Evolutionary conservation across 768 basidiomycete species (phyloP).

Genomic region (Kockovaella imperatae): DNA sequence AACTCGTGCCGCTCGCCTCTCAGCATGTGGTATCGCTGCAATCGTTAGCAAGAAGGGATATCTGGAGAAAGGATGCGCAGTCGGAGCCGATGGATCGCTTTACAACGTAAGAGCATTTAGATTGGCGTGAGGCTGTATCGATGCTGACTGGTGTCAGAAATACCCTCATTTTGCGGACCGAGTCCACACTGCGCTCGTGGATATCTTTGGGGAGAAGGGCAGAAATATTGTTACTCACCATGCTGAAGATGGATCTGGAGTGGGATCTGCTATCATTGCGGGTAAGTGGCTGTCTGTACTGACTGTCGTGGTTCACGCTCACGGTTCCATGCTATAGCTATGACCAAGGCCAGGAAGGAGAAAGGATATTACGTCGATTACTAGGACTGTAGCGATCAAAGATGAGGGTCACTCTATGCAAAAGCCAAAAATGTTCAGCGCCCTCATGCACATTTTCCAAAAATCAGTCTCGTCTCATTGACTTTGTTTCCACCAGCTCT

Average conservation of each 20-base stretch:
- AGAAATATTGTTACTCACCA: conserved; percentile 70
- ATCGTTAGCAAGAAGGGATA: conserved; percentile 92
- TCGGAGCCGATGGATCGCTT: conserved; percentile 65
- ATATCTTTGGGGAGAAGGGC: conserved; percentile 95
- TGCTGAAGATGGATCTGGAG: conserved; percentile 86
- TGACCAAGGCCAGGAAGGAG: conserved; percentile 77
- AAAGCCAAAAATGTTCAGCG: too few species aligned
- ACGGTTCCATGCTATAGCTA: conserved; percentile 51
- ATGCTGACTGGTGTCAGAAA: conserved; percentile 55
- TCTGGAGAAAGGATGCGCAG: conserved; percentile 71
- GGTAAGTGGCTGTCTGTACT: conserved; percentile 48
- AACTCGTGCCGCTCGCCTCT: conserved; percentile 78
- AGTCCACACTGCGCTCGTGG: conserved; percentile 82
- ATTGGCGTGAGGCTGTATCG: neutral
- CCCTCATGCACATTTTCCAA: too few species aligned
- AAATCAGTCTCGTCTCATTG: too few species aligned
- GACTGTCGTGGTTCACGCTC: too few species aligned
- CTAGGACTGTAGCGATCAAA: too few species aligned
- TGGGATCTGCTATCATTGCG: conserved; percentile 94
- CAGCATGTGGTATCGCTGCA: conserved; percentile 91
- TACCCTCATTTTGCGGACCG: conserved; percentile 92
- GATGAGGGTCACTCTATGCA: too few species aligned
- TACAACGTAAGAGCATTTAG: conserved; percentile 69
- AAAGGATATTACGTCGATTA: conserved; percentile 49
- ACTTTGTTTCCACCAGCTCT: too few species aligned